Conservation (phyloP, 345 rosid genomes). For the Acer negundo region DNA sequence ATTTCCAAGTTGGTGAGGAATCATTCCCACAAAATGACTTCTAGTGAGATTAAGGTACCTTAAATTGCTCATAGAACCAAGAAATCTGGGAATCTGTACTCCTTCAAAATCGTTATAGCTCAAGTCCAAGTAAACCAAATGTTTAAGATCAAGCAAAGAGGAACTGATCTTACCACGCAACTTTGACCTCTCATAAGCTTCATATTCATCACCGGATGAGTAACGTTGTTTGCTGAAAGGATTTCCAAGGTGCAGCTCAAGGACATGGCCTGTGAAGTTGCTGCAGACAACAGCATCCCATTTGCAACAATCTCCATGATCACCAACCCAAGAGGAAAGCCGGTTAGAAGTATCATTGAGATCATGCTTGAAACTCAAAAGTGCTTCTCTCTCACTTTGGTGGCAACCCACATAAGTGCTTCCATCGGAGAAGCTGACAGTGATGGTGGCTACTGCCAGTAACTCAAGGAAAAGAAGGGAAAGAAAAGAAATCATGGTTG, state of each 20-base stretch:
- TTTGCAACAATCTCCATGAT: background rate
- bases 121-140: background rate
- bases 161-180: background rate
- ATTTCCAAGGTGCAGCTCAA: background rate
- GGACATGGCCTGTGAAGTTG: background rate
- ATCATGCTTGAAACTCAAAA: conserved; percentile 6
- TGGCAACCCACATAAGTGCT: background rate
- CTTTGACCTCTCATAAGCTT: background rate
- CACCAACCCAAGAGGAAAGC: background rate
- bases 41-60: too few relatives aligned
- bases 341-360: background rate
- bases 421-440: background rate
- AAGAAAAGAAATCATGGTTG: background rate
- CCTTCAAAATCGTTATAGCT: background rate
- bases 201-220: background rate
- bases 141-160: background rate
- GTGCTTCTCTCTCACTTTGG: background rate
- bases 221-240: background rate
- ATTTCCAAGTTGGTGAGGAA: too few relatives aligned
- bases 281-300: background rate
- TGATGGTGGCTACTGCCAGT: background rate
- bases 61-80: too few relatives aligned
- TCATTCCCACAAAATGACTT: too few relatives aligned
- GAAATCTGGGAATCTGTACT: too few relatives aligned
- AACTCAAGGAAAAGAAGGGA: background rate